Base-by-base conservation (phyloP, 768 basidiomycete species). In the Pleurotus sapidus region DNA sequence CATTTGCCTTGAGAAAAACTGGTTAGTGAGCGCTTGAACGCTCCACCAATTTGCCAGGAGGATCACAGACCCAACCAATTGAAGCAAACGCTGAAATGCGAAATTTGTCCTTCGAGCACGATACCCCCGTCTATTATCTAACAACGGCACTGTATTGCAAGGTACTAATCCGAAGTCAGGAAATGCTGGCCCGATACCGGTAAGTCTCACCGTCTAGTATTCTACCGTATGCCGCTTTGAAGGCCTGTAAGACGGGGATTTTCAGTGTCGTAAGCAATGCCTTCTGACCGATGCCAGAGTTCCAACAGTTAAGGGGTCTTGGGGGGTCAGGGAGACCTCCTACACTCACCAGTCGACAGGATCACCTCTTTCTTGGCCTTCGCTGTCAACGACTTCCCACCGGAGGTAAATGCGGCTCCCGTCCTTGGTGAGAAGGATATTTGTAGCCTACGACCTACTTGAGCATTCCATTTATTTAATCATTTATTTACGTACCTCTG, bases 251-350 rank as follows among this genome's bases (percentile, higher is more conserved):
- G 2, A 63, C 62, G 20, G 64, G 17, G 30, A 80, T 60, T 1
- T 65, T 68, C 34, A 62, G 57, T 17, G 64, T 39, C 37, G 62
- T 56, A 0, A 80, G 66, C 5, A 72, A 48, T 1, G 55, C 55
- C 43, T 59, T 55, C 18, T 67, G 61, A 11, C 78, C 78, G 20
- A 80, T 72, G 1, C 78, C 78, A 6, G 77, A 85, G 74, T 62
- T 86, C 82, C 3, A 87, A 73, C 24, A 87, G 72, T 20, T 62
- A 65, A 42, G 64, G 65, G 23, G 62, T 61, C 47, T 65, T 63
- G 51, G 14, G 30, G 30, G 30, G n/a, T 17, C 17, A 12, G 42
- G 37, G 30, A 20, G n/a, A 25, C 9, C 54, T 34, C 38, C 4
- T 8, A 48, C 23, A 38, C 42, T 25, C 20, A 63, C 69, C 72